Evolutionary conservation across 345 rosid genomes (phyloP).

Genomic region (Erucastrum elatum): DNA sequence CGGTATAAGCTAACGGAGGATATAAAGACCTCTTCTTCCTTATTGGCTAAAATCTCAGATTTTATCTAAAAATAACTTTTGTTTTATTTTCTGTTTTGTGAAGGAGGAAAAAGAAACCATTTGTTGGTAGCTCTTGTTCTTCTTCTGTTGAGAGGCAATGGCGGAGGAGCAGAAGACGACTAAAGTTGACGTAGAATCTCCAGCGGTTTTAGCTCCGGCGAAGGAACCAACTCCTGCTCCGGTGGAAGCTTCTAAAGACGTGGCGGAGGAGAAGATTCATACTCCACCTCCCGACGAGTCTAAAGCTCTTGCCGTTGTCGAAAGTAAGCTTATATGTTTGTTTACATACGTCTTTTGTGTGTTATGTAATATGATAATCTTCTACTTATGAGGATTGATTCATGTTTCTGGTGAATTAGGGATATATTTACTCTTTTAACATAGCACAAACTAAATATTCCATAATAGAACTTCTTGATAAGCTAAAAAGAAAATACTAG

Average conservation of each 20-base stretch:
- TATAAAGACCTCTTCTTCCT: constrained; percentile 18
- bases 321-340: constrained; percentile 45
- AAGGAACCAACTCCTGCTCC: constrained; percentile 38
- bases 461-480: neutral
- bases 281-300: constrained; percentile 50
- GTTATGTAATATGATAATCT: neutral
- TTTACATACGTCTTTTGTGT: neutral
- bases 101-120: neutral
- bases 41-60: neutral
- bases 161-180: constrained; percentile 57
- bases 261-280: constrained; percentile 42
- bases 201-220: constrained; percentile 32
- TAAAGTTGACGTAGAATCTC: constrained; percentile 37
- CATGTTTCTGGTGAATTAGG: neutral
- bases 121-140: neutral
- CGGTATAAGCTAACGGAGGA: constrained; percentile 30
- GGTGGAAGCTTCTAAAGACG: constrained; percentile 27
- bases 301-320: constrained; percentile 62
- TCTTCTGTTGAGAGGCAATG: constrained; percentile 40
- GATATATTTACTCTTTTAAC: neutral
- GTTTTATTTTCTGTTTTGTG: neutral
- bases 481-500: neutral
- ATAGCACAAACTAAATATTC: neutral
- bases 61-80: neutral
- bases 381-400: neutral